Evolutionary conservation across 495 filamentous ascomycete species (phyloP), one percentile per base, ranked within the genome.

Genomic region (Trichoderma virens): DNA sequence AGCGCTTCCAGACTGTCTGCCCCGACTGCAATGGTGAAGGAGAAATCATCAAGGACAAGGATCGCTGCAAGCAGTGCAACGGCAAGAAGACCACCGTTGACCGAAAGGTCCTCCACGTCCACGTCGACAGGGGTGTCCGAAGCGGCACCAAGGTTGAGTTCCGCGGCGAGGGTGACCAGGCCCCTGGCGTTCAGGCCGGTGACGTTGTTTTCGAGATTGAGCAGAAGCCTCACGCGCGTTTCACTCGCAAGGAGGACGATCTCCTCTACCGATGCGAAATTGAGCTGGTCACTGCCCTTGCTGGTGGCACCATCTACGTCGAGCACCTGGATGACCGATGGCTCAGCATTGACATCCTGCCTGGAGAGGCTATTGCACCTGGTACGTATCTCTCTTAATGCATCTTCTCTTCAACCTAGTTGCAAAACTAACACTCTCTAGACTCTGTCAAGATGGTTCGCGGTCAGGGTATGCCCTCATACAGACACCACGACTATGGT

Each of bases 1-100:
- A 98, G 79, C 90, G 94, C 61, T 98, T 98, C 85, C 95, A 98
- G 84, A 98, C 95, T 23, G 92, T 97, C 66, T 99, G 94, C 85
- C 90, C 92, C 34, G 94, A 99, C 76, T 99, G 94, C 74, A 91
- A 92, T 65, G 94, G 94, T 65, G 95, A 98, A 75, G 92, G 95
- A 60, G 95, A 99, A 79, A 92, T 88, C 64, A 91, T 99, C 73
- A 89, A 89, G 67, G 94, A 98, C 61, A 92, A 93, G 81, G 95
- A 98, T 76, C 86, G 88, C 73, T 99, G 94, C 86, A 97, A 96
- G 86, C 77, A 80, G 65, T 99, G 94, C 78, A 85, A 80, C 64
- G 94, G 93, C 74, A 97, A 97, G 87, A 99, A 98, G 86, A 98
- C 95, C 8, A 79, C 93, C 67, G 89, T 97, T 47, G 95, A 99